Conservation (phyloP, 2,329 filamentous ascomycete species). For the Rhexocercosporidium sp. region DNA sequence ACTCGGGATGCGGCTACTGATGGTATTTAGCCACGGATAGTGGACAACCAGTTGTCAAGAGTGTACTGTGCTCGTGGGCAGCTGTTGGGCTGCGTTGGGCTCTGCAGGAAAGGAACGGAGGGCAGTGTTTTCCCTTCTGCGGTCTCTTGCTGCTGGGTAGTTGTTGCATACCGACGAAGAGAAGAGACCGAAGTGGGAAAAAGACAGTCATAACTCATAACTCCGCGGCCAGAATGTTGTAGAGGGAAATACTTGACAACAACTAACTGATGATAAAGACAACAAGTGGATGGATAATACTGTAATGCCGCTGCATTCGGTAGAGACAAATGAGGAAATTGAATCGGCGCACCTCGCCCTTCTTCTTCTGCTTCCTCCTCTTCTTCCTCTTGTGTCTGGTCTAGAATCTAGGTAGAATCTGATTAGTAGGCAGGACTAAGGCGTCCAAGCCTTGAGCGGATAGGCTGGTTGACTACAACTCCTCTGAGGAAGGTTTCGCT, state of each 20-base stretch:
- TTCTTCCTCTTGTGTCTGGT: not conserved
- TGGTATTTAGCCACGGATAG: slow-evolving; percentile 6
- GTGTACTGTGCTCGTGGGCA: not conserved
- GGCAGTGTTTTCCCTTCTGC: not conserved
- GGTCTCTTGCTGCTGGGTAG: not conserved
- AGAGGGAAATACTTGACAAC: not conserved
- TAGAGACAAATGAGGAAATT: slow-evolving; percentile 5
- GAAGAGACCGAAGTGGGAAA: too few species aligned
- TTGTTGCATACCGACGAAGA: too few species aligned
- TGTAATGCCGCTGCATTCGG: too few species aligned
- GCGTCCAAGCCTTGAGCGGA: not conserved
- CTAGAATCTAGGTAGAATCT: not conserved
- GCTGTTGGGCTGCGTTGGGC: slow-evolving; percentile 10
- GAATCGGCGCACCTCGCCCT: not conserved
- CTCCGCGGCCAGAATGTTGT: too few species aligned
- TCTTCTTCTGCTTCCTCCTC: too few species aligned
- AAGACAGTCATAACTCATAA: too few species aligned
- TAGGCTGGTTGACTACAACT: not conserved
- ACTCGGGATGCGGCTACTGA: not conserved
- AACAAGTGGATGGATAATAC: too few species aligned
- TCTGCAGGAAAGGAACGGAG: not conserved
- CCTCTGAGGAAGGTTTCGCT: slow-evolving; percentile 2
- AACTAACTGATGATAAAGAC: too few species aligned
- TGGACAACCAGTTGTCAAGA: not conserved
- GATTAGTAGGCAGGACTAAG: not conserved